phyloP scores from a whole-genome alignment of 1,284 basidiomycete genomes.

The Microbotryum lychnidis-dioicae region DNA sequence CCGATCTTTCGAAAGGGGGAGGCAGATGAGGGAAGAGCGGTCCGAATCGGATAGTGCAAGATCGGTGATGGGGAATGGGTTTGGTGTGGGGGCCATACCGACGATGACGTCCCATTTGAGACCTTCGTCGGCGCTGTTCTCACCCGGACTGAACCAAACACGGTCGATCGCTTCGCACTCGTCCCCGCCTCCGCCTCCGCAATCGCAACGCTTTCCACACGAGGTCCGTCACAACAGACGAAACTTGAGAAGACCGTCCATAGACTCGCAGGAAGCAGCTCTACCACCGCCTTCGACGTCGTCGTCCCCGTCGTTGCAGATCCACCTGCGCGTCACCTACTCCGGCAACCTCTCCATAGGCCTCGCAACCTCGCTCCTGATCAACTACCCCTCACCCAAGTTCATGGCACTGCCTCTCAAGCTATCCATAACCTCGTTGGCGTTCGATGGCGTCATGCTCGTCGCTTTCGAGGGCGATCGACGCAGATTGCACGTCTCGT shows the following conservation, averaged over 20 bases:
- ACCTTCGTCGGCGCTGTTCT: constrained; percentile 3
- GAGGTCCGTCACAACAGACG: neutral
- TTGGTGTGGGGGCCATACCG: too few species aligned
- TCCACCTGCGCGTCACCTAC: constrained; percentile 44
- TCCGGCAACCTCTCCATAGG: constrained; percentile 48
- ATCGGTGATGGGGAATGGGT: too few species aligned
- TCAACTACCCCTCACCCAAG: constrained; percentile 87
- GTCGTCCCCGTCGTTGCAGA: constrained; percentile 39
- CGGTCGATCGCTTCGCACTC: neutral
- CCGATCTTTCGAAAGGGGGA: neutral
- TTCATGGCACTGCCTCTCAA: constrained; percentile 96
- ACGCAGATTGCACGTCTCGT: constrained; percentile 72
- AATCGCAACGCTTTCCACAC: neutral
- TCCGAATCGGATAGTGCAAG: too few species aligned
- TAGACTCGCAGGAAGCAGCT: neutral
- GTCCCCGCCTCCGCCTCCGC: neutral
- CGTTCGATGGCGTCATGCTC: constrained; percentile 77
- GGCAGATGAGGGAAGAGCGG: neutral
- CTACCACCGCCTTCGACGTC: constrained; percentile 5
- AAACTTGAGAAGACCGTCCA: neutral
- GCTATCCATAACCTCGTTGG: constrained; percentile 76
- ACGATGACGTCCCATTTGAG: too few species aligned
- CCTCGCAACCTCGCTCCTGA: constrained; percentile 82
- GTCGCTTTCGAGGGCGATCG: constrained; percentile 79
- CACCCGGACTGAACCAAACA: constrained; percentile 1